These are phyloP conservation scores for Priceomyces carsonii DNA, from an alignment of 805 yeast genomes.

Conservation along the genomic window DNA sequence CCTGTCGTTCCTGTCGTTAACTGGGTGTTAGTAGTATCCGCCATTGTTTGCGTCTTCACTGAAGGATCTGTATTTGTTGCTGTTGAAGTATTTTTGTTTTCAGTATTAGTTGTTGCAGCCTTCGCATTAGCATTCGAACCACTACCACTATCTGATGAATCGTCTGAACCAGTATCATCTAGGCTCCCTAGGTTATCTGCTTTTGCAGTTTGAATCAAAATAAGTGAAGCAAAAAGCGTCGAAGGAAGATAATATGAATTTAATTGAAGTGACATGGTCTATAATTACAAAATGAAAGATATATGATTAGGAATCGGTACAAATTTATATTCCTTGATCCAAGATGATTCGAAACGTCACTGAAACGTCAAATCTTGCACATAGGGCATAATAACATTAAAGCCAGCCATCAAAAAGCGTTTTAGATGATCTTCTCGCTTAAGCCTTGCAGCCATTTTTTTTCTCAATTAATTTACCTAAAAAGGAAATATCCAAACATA, in stretches of 20 bases:
- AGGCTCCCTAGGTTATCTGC: slow-evolving; percentile 17
- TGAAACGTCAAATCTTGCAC: too few relatives aligned
- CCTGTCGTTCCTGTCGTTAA: slow-evolving; percentile 7
- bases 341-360: too few relatives aligned
- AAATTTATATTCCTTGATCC: too few relatives aligned
- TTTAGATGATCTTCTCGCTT: background rate
- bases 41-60: too few relatives aligned
- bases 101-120: slow-evolving; percentile 6
- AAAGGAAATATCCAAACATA: slow-evolving; percentile 13
- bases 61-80: too few relatives aligned
- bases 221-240: slow-evolving; percentile 5
- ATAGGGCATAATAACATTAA: too few relatives aligned
- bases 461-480: slow-evolving; percentile 11
- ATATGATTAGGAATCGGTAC: too few relatives aligned
- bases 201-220: slow-evolving; percentile 9
- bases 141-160: slow-evolving; percentile 2
- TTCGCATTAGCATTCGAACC: background rate
- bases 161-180: too few relatives aligned
- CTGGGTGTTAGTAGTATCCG: slow-evolving; percentile 1
- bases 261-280: slow-evolving; percentile 17
- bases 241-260: slow-evolving; percentile 6
- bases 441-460: background rate
- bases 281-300: too few relatives aligned
- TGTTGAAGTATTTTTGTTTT: slow-evolving; percentile 5
- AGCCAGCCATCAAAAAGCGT: slow-evolving; percentile 1